Evolutionary conservation across 192 early-diverging fungal species (phyloP).

Genomic region (Funneliformis geosporum): DNA sequence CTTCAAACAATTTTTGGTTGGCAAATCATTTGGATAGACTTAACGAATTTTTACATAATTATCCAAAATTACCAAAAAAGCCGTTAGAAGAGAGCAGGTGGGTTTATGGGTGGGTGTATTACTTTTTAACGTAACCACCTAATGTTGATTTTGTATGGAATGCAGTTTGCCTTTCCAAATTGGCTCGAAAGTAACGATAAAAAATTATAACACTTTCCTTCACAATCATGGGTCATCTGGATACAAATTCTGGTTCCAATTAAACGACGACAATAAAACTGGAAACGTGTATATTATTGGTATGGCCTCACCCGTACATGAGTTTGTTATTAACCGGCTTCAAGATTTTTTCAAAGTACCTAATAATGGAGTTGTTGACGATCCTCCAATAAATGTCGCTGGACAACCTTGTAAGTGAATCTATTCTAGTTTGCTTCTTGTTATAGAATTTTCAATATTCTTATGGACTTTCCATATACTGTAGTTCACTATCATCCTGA

Average conservation of each 20-base stretch:
- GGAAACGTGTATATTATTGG: too few relatives aligned
- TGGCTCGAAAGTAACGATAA: slow-evolving; percentile 6
- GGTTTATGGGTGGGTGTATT: neutral
- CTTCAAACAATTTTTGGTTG: slow-evolving; percentile 25
- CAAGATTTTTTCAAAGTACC: neutral
- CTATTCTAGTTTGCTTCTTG: slow-evolving; percentile 9
- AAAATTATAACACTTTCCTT: slow-evolving; percentile 33
- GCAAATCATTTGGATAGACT: neutral
- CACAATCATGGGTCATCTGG: slow-evolving; percentile 1
- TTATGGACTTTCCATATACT: slow-evolving; percentile 17
- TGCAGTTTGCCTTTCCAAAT: slow-evolving; percentile 25
- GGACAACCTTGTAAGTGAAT: slow-evolving; percentile 6
- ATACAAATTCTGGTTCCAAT: slow-evolving; percentile 24
- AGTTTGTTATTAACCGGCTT: neutral
- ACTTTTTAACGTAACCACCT: slow-evolving; percentile 11
- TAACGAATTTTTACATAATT: slow-evolving; percentile 13
- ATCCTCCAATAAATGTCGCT: neutral
- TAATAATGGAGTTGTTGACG: neutral
- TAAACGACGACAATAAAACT: too few relatives aligned
- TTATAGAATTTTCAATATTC: slow-evolving; percentile 23
- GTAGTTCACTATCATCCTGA: neutral
- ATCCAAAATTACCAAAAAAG: slow-evolving; percentile 27
- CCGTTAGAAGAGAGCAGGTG: neutral
- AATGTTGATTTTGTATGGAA: slow-evolving; percentile 19
- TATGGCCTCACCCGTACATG: neutral